Base-by-base conservation (phyloP, 768 basidiomycete genomes). In the Lyophyllum semitale region DNA sequence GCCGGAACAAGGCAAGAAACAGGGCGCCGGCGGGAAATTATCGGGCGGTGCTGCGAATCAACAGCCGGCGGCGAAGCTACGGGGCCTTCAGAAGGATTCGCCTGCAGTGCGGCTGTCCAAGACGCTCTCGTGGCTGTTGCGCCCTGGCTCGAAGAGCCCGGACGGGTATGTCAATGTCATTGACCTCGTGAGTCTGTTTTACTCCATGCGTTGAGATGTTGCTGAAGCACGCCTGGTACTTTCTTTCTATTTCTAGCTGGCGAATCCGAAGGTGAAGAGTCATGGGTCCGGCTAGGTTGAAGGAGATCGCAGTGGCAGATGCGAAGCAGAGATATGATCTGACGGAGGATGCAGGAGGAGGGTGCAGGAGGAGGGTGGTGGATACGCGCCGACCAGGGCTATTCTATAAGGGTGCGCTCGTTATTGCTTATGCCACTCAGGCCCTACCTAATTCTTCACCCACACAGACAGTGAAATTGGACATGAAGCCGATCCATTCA, bases 351-450 rank as follows among this genome's bases (percentile, higher is more conserved):
- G 69, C 76, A 20, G 73, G 75, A 8, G n/a, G n/a, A n/a, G n/a
- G n/a, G n/a, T n/a, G n/a, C n/a, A n/a, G n/a, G n/a, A n/a, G 73
- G 78, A 8, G 67, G 77, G n/a, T 91, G 91, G 90, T 91, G 88
- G 87, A 93, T 95, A 60, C 80, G 88, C 32, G 94, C 94, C 8
- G 93, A 91, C 62, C 94, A 95, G 69, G 94, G 94, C 0, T 94
- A 95, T 72, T 89, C 92, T 0, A 75, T 96, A 43, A 82, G 87
- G 78, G 93, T 87, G 56, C 23, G 76, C 58, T 38, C 9, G 15
- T n/a, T 17, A 9, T 27, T 32, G 41, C 29, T 2, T n/a, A 20
- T 8, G 18, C 13, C 12, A 23, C 30, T 37, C 20, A 15, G 1
- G 26, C 27, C 20, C 26, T 26, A 13, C 12, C 30, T 33, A 12